A percentile compares a stretch with the other conserved stretches of the same genome.
phyloP scores from a whole-genome alignment of 768 basidiomycete genomes.

The Mycena rebaudengoi region DNA sequence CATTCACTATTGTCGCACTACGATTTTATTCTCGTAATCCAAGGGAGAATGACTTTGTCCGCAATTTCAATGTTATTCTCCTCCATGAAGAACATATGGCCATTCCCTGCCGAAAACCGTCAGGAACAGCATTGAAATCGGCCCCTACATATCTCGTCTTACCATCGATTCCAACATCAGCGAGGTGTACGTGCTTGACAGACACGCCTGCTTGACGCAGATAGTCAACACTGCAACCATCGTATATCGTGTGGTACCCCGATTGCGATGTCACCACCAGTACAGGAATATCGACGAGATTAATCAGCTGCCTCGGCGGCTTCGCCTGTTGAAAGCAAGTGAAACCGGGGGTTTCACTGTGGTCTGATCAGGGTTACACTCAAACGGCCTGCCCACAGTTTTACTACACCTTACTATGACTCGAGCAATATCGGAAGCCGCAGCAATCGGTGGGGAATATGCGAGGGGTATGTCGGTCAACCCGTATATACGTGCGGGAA shows the following conservation, averaged over 20 bases:
- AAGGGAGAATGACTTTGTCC: conserved; percentile 39
- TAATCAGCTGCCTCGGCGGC: conserved; percentile 40
- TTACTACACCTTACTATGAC: conserved; percentile 21
- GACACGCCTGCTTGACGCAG: conserved; percentile 43
- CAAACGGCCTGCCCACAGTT: background rate
- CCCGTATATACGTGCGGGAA: conserved; percentile 40
- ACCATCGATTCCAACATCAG: conserved; percentile 39
- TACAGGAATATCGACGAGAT: conserved; percentile 44
- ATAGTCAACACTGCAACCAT: conserved; percentile 43
- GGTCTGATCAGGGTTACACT: background rate
- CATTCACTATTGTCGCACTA: no score
- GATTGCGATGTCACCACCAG: conserved; percentile 46
- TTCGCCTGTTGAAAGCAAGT: conserved; percentile 41
- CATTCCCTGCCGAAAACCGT: conserved; percentile 37
- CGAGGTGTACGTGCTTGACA: conserved; percentile 41
- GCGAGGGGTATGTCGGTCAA: conserved; percentile 45
- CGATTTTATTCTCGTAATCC: conserved; percentile 40
- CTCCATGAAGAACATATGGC: conserved; percentile 53
- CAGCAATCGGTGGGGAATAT: conserved; percentile 41
- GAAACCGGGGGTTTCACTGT: conserved; percentile 24
- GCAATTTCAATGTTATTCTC: conserved; percentile 45
- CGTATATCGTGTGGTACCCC: conserved; percentile 48
- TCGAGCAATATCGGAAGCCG: conserved; percentile 38
- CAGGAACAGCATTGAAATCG: background rate
- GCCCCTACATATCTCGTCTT: no score